Percentiles rank a stretch among this genome's conserved stretches.
Evolutionary conservation across 208 protist species (phyloP).

Genomic region (Strigomonas culicis): DNA sequence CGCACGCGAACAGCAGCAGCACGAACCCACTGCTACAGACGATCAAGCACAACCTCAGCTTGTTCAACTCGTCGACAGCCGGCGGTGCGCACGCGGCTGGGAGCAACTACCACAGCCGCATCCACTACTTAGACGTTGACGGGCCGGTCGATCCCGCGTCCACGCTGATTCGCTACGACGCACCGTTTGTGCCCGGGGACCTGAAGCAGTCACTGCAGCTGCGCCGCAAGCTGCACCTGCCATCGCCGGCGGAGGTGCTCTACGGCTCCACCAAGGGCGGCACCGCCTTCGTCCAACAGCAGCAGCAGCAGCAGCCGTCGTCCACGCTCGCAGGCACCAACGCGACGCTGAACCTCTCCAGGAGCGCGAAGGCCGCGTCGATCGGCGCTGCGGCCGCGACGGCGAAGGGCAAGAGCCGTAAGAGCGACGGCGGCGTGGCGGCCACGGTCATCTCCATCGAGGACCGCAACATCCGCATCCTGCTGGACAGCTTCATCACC

Average conservation of each 20-base stretch:
- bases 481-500: slow-evolving; percentile 82
- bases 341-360: no score
- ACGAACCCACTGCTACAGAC: no score
- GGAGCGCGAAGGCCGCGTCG: no score
- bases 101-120: neutral
- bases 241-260: slow-evolving; percentile 15
- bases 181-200: slow-evolving; percentile 67
- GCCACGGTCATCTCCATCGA: slow-evolving; percentile 16
- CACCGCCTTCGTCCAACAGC: no score
- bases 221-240: slow-evolving; percentile 37
- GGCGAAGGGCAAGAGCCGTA: neutral
- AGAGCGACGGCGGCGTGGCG: no score
- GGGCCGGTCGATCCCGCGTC: slow-evolving; percentile 51
- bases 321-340: no score
- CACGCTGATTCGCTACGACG: slow-evolving; percentile 77
- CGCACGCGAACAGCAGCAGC: no score
- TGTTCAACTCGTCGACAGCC: no score
- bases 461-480: slow-evolving; percentile 76
- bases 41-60: no score
- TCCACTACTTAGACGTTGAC: slow-evolving; percentile 54
- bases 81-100: no score
- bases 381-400: neutral
- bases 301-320: neutral
- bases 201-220: slow-evolving; percentile 55
- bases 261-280: neutral